phyloP scores from a whole-genome alignment of 2,329 filamentous ascomycete species.

The Hirsutella minnesotensis region DNA sequence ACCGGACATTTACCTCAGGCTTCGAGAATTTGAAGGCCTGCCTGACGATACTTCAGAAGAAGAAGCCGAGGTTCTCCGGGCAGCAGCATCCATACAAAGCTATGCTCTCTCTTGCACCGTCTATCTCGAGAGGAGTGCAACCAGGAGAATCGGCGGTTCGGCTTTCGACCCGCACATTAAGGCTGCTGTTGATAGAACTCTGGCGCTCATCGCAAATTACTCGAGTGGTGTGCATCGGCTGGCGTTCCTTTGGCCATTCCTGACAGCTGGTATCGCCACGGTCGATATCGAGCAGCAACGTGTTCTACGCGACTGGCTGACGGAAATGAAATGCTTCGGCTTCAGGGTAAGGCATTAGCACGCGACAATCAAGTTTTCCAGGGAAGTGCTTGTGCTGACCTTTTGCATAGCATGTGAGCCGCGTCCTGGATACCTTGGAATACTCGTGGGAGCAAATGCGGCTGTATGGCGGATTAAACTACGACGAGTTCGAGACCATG shows the following conservation, averaged over 20 bases:
- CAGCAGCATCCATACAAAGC: constrained; percentile 5
- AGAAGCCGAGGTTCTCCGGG: constrained; percentile 4
- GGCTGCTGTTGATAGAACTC: background rate
- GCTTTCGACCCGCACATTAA: constrained; percentile 3
- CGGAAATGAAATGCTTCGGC: constrained; percentile 3
- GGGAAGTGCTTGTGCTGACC: background rate
- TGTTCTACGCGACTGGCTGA: constrained; percentile 1
- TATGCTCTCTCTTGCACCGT: constrained; percentile 6
- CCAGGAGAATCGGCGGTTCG: constrained; percentile 1
- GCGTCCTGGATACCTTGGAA: constrained; percentile 7
- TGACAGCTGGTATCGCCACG: constrained; percentile 4
- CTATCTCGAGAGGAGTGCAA: constrained; percentile 6
- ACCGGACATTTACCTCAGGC: constrained; percentile 4
- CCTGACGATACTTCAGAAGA: constrained; percentile 1
- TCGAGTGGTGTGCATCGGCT: constrained; percentile 4
- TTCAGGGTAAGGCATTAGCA: constrained; percentile 2
- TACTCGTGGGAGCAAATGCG: constrained; percentile 4
- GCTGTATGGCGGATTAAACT: constrained; percentile 2
- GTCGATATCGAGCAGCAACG: constrained; percentile 2
- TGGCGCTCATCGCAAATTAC: constrained; percentile 3
- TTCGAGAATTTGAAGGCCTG: background rate
- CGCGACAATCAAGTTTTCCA: too few species aligned
- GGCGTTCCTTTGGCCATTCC: constrained; percentile 3
- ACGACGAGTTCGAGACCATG: constrained; percentile 5
- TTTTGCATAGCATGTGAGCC: constrained; percentile 3